A percentile compares a stretch with the other conserved stretches of the same genome.
Conservation (phyloP, 805 yeast species). For the Candida pseudofarinosa region DNA sequence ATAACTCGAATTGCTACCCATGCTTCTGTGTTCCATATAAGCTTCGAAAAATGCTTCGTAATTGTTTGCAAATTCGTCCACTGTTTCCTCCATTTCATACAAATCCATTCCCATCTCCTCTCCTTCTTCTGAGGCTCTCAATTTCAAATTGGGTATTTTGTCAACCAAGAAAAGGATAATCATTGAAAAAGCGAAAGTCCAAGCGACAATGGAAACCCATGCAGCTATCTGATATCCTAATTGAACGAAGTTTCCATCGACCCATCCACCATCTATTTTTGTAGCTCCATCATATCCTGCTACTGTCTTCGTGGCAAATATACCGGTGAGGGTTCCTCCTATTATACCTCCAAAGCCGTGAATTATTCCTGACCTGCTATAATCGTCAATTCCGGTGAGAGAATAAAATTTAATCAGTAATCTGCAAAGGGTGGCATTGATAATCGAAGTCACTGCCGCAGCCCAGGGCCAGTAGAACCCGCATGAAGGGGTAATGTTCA, state of each 20-base stretch:
- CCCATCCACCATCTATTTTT: slow-evolving; percentile 45
- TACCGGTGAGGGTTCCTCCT: slow-evolving; percentile 40
- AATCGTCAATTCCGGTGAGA: slow-evolving; percentile 43
- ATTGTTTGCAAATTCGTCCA: slow-evolving; percentile 36
- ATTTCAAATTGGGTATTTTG: slow-evolving; percentile 46
- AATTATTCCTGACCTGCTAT: slow-evolving; percentile 41
- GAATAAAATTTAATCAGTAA: slow-evolving; percentile 30
- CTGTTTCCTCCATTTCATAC: slow-evolving; percentile 47
- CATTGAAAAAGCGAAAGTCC: slow-evolving; percentile 44
- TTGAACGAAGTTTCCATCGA: slow-evolving; percentile 42
- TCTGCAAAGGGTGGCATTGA: slow-evolving; percentile 38
- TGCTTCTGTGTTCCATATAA: slow-evolving; percentile 13
- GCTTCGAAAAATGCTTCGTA: slow-evolving; percentile 21
- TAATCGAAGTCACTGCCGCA: slow-evolving; percentile 38
- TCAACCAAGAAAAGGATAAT: slow-evolving; percentile 45
- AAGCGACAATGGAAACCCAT: slow-evolving; percentile 36
- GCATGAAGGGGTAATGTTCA: slow-evolving; percentile 45
- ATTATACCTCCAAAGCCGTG: slow-evolving; percentile 49
- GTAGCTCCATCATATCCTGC: slow-evolving; percentile 43
- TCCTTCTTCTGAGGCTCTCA: slow-evolving; percentile 42
- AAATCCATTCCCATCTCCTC: slow-evolving; percentile 52
- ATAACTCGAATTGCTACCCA: slow-evolving; percentile 13
- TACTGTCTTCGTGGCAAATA: slow-evolving; percentile 41
- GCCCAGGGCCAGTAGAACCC: slow-evolving; percentile 46
- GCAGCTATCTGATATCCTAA: slow-evolving; percentile 45